phyloP scores from a whole-genome alignment of 1,139 yeast species.

The Magnusiomyces paraingens region DNA sequence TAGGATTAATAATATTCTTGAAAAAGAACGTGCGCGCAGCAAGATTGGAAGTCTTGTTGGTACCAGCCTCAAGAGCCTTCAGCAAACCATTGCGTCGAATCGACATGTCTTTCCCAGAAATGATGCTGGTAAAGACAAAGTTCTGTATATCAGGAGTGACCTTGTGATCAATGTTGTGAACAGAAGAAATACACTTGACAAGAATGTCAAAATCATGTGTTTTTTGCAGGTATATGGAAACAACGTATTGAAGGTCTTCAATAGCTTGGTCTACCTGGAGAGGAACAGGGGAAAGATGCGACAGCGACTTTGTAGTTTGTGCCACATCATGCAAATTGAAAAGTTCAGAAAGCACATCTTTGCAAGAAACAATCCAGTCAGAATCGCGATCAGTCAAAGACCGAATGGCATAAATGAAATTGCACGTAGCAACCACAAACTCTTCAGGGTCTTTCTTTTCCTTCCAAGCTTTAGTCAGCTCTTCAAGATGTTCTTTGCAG shows the following conservation, averaged over 20 bases:
- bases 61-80: slow-evolving; percentile 43
- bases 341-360: slow-evolving; percentile 20
- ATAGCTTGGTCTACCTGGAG: slow-evolving; percentile 73
- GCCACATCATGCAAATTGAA: slow-evolving; percentile 14
- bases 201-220: slow-evolving; percentile 37
- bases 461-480: slow-evolving; percentile 12
- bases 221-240: slow-evolving; percentile 43
- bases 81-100: slow-evolving; percentile 48
- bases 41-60: slow-evolving; percentile 25
- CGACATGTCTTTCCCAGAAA: slow-evolving; percentile 44
- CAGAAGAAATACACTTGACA: slow-evolving; percentile 45
- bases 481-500: slow-evolving; percentile 42
- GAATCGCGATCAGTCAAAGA: slow-evolving; percentile 49
- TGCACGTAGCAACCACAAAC: slow-evolving; percentile 54
- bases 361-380: slow-evolving; percentile 49
- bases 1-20: slow-evolving; percentile 59
- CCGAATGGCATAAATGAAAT: slow-evolving; percentile 57
- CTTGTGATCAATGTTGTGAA: slow-evolving; percentile 40
- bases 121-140: slow-evolving; percentile 52
- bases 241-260: slow-evolving; percentile 49
- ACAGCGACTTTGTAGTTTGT: slow-evolving; percentile 11
- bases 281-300: slow-evolving; percentile 54
- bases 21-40: slow-evolving; percentile 58
- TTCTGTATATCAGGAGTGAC: slow-evolving; percentile 48
- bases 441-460: slow-evolving; percentile 28